Evolutionary conservation across 2,329 filamentous ascomycete species (phyloP).

Genomic region (Coniella vitis): DNA sequence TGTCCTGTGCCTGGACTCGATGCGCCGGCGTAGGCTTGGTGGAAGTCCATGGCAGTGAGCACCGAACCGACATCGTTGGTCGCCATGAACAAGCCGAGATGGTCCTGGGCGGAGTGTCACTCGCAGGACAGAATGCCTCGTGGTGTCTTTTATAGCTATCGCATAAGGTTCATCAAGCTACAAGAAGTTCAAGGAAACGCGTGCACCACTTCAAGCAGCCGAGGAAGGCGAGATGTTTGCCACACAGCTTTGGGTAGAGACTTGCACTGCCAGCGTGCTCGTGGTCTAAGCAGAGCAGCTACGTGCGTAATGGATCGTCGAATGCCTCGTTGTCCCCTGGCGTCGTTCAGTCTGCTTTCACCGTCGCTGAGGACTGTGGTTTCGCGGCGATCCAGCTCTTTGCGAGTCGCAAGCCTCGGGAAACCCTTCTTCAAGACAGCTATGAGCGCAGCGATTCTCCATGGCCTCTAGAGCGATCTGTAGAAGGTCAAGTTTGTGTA

Average conservation of each 20-base stretch:
- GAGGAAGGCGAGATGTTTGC: too few relatives aligned
- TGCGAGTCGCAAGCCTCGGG: not conserved
- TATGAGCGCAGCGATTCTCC: slow-evolving; percentile 4
- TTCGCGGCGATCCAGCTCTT: not conserved
- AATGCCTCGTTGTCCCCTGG: too few relatives aligned
- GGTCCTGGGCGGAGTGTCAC: not conserved
- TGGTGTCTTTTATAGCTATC: not conserved
- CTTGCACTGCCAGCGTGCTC: too few relatives aligned
- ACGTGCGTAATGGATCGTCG: too few relatives aligned
- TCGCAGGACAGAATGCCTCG: not conserved
- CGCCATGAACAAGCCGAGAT: slow-evolving; percentile 10
- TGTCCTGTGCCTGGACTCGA: slow-evolving; percentile 7
- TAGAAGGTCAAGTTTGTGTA: not conserved
- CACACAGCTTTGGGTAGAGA: not conserved
- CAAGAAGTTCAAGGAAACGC: not conserved
- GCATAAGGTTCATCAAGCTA: not conserved
- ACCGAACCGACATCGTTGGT: slow-evolving; percentile 11
- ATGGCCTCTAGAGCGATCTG: slow-evolving; percentile 1
- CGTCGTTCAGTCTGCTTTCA: too few relatives aligned
- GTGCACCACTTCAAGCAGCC: not conserved
- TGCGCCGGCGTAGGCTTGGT: slow-evolving; percentile 15
- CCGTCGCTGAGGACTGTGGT: not conserved
- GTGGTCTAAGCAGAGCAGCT: too few relatives aligned
- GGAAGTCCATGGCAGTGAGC: slow-evolving; percentile 3
- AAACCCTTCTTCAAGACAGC: not conserved